phyloP scores from a whole-genome alignment of 106 monocot genomes.

The Agapanthus africanus region DNA sequence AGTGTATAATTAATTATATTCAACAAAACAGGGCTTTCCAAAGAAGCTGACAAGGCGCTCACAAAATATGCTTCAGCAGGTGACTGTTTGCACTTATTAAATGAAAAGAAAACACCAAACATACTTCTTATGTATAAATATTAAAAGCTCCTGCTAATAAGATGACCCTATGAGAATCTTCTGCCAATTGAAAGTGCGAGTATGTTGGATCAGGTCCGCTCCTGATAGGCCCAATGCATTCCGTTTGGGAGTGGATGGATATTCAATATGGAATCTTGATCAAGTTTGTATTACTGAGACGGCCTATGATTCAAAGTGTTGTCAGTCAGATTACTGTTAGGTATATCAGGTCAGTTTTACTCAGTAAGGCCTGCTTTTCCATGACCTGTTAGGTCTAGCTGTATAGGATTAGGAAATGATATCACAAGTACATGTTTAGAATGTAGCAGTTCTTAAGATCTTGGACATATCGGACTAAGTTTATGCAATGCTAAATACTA shows the following conservation, averaged over 20 bases:
- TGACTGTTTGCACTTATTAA: constrained; percentile 9
- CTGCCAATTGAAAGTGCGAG: neutral
- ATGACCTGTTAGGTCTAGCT: neutral
- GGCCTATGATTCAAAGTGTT: neutral
- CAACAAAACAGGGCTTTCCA: constrained; percentile 62
- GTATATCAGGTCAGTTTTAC: neutral
- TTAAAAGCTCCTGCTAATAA: neutral
- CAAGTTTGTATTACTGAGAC: neutral
- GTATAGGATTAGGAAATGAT: neutral
- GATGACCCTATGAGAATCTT: neutral
- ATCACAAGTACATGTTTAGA: neutral
- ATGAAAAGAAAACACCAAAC: neutral
- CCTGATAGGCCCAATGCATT: neutral
- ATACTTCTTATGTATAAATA: no score
- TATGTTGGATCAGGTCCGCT: neutral
- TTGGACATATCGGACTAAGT: neutral
- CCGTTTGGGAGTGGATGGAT: neutral
- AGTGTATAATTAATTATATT: constrained; percentile 15
- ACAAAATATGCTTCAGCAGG: constrained; percentile 79
- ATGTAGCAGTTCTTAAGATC: neutral
- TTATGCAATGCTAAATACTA: neutral
- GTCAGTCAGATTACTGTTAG: neutral
- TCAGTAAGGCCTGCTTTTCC: neutral
- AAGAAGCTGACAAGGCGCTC: constrained; percentile 57
- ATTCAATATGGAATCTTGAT: neutral